These are phyloP conservation scores for Fusarium lateritium DNA, from an alignment of 2,329 filamentous ascomycete species.

Conservation along the genomic window DNA sequence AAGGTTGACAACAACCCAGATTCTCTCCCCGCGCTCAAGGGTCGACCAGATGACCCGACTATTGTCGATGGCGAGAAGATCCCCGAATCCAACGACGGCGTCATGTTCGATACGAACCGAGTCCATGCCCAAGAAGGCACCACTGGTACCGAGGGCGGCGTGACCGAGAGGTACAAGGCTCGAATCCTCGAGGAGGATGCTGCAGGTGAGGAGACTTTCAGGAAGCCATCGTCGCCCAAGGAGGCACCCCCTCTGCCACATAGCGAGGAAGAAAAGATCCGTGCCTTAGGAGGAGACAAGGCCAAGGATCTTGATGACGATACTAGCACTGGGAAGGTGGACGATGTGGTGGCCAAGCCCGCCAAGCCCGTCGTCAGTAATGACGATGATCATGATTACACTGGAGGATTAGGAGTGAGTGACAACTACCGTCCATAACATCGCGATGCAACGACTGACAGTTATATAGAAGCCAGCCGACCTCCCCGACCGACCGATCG, in stretches of 20 bases:
- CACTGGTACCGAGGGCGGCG: conserved; percentile 89
- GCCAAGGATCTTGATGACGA: conserved; percentile 13
- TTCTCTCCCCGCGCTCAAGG: conserved; percentile 62
- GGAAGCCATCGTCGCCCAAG: conserved; percentile 86
- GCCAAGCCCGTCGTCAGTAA: conserved; percentile 58
- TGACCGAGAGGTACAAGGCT: conserved; percentile 88
- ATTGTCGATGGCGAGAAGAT: conserved; percentile 73
- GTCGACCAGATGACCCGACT: conserved; percentile 66
- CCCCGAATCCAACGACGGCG: conserved; percentile 79
- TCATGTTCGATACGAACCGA: conserved; percentile 92
- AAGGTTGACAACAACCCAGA: conserved; percentile 53
- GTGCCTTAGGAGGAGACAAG: conserved; percentile 55
- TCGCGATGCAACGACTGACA: conserved; percentile 34
- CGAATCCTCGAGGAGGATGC: conserved; percentile 77
- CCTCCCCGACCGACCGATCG: conserved; percentile 83
- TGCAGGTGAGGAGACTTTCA: conserved; percentile 76
- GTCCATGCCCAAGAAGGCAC: conserved; percentile 85
- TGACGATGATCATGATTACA: conserved; percentile 52
- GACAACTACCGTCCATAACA: background rate
- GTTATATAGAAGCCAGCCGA: conserved; percentile 80
- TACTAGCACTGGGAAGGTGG: conserved; percentile 13
- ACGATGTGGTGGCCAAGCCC: conserved; percentile 32
- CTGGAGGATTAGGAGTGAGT: conserved; percentile 56
- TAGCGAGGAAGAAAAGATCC: conserved; percentile 81
- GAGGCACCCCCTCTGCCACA: conserved; percentile 86